Conservation (phyloP, 2,329 filamentous ascomycete genomes). For the Mycosphaerella sp. region DNA sequence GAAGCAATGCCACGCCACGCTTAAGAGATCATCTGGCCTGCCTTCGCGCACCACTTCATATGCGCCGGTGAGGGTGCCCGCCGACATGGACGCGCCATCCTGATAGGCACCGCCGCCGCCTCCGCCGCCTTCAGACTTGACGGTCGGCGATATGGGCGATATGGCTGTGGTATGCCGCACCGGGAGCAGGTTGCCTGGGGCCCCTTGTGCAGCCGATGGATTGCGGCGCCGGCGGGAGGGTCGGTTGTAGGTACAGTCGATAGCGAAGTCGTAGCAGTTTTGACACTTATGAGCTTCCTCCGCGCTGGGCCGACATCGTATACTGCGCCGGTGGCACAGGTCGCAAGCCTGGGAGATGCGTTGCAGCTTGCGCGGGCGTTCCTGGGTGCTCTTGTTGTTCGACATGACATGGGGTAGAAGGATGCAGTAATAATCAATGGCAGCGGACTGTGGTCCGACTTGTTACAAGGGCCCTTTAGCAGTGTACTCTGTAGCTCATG, state of each 20-base stretch:
- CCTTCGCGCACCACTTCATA: conserved; percentile 24
- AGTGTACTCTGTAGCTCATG: neutral
- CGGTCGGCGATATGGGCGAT: conserved; percentile 15
- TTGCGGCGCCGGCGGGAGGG: conserved; percentile 37
- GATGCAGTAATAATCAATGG: too few species aligned
- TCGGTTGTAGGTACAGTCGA: conserved; percentile 45
- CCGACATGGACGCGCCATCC: conserved; percentile 1
- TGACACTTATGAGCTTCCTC: conserved; percentile 39
- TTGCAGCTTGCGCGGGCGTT: conserved; percentile 34
- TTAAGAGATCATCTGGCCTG: conserved; percentile 22
- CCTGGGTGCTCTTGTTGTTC: conserved; percentile 15
- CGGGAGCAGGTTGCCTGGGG: conserved; percentile 24
- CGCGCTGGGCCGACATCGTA: conserved; percentile 38
- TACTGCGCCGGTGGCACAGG: conserved; percentile 46
- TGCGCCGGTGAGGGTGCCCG: conserved; percentile 19
- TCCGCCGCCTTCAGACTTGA: conserved; percentile 15
- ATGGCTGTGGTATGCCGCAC: conserved; percentile 14
- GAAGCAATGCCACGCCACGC: conserved; percentile 39
- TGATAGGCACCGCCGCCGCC: neutral
- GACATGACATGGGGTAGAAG: conserved; percentile 3
- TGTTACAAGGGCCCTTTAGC: conserved; percentile 2
- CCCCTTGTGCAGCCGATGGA: conserved; percentile 15
- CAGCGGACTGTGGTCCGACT: conserved; percentile 1
- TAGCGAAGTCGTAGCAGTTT: conserved; percentile 47
- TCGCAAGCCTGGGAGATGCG: conserved; percentile 39